Base-by-base conservation (phyloP, 345 rosid genomes). In the Cardamine chenopodiifolia region DNA sequence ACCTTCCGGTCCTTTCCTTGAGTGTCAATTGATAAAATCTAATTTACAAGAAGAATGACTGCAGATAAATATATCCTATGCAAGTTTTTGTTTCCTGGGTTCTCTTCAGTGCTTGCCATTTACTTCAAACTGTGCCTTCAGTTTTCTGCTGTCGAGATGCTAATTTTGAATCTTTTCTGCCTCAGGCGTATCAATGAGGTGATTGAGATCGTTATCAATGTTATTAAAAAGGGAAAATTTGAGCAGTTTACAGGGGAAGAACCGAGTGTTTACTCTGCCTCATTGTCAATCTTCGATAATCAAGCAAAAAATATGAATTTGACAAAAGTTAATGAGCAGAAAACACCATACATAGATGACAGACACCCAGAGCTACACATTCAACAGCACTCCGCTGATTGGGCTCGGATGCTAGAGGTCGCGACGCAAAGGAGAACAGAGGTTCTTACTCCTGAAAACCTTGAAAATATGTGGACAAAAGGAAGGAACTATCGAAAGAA, bases 401-500 rank as follows among this genome's bases (percentile, higher is more conserved):
- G 98, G 98, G 96, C 95, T 66, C 84, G 85, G 73, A 53, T 72
- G 73, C 85, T 90, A 59, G 96, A 92, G 84, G 95, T 86, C 2
- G 96, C 92, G 8, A 89, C 95, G 23, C 93, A 92, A 77, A 90
- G 96, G 77, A 89, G 97, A 88, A 83, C 96, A 22, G 97, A 96
- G 87, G 82, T 96, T 87, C 98, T 96, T 72, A 69, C 86, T 18
- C 99, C 99, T 63, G 97, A 96, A 82, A 96, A 96, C 86, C 98
- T 96, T 69, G 99, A 96, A 70, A 92, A 90, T 76, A 83, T 96
- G 98, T 96, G 99, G 98, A 84, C 98, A 1, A 92, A 86, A 85
- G 99, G 99, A 84, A 89, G 93, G 80, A 85, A 90, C 75, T 90
- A 92, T 73, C 91, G 87, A 79, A 88, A 62, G 84, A 89, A 85